These are phyloP conservation scores for Terfezia boudieri DNA, from an alignment of 495 filamentous ascomycete species.

Conservation along the genomic window DNA sequence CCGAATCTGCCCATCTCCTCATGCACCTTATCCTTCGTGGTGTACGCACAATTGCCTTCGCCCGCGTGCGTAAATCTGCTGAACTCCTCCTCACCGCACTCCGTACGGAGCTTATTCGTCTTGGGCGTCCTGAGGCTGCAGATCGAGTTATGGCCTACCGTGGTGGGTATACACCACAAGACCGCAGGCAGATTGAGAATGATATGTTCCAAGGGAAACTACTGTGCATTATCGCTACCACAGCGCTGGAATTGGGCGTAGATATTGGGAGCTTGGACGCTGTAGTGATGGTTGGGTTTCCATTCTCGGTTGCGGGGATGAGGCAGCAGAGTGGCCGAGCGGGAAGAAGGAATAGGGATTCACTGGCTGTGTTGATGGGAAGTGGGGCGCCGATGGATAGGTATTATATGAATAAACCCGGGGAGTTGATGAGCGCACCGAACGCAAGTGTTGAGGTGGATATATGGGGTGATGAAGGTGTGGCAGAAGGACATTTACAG, in stretches of 20 bases:
- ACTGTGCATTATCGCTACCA: constrained; percentile 84
- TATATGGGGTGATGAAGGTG: constrained; percentile 75
- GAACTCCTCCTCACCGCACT: constrained; percentile 67
- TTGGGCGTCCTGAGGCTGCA: constrained; percentile 29
- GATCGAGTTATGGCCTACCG: constrained; percentile 68
- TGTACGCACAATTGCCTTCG: constrained; percentile 86
- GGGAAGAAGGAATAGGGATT: constrained; percentile 83
- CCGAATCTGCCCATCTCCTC: constrained; percentile 72
- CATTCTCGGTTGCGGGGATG: constrained; percentile 64
- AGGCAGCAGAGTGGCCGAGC: constrained; percentile 89
- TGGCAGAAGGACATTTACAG: constrained; percentile 83
- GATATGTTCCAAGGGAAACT: constrained; percentile 96
- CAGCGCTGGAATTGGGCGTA: constrained; percentile 76
- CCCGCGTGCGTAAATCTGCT: constrained; percentile 64
- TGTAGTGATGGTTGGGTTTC: constrained; percentile 83
- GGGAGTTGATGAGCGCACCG: constrained; percentile 51
- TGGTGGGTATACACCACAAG: constrained; percentile 88
- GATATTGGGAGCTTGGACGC: constrained; percentile 93
- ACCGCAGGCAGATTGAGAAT: constrained; percentile 68
- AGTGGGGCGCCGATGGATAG: constrained; percentile 61
- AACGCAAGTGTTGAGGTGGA: constrained; percentile 72
- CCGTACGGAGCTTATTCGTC: constrained; percentile 43
- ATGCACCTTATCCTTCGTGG: constrained; percentile 75
- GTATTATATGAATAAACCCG: constrained; percentile 88
- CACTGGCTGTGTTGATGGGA: constrained; percentile 74